phyloP scores from a whole-genome alignment of 2,329 filamentous ascomycete genomes.

The Colletotrichum sp. region DNA sequence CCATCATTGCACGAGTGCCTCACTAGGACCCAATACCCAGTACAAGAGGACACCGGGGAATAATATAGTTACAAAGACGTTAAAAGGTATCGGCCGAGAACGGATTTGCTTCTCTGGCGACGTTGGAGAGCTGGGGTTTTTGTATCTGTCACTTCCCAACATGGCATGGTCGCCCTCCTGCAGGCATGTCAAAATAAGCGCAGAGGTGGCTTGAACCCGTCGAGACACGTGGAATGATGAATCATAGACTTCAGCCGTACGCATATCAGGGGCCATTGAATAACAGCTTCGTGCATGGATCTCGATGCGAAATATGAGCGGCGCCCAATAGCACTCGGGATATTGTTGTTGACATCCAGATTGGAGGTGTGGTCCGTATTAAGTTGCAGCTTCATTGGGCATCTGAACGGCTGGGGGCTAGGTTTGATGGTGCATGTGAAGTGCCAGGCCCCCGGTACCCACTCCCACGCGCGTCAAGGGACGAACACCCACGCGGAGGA shows the following conservation, averaged over 20 bases:
- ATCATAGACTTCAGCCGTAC: constrained; percentile 1
- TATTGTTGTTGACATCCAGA: fast-evolving
- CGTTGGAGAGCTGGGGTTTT: neutral
- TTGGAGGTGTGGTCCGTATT: neutral
- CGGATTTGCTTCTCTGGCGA: no score
- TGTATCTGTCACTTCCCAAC: neutral
- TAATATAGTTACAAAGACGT: neutral
- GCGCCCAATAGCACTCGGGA: neutral
- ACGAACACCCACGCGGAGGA: neutral
- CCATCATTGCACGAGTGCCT: neutral
- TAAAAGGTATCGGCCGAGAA: neutral
- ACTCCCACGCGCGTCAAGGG: neutral
- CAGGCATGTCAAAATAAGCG: neutral
- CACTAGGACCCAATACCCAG: fast-evolving
- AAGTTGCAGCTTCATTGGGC: neutral
- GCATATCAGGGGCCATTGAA: no score
- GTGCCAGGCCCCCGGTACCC: neutral
- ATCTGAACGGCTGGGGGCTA: neutral
- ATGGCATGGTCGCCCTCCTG: neutral
- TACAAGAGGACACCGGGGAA: no score
- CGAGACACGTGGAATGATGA: constrained; percentile 4
- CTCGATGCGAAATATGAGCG: neutral
- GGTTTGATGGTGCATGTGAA: neutral
- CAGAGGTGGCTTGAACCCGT: neutral
- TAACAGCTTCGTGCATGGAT: neutral